A percentile compares a stretch with the other conserved stretches of the same genome.
Conservation (phyloP, 208 protist species). For the Trypanosomatidae sp. region DNA sequence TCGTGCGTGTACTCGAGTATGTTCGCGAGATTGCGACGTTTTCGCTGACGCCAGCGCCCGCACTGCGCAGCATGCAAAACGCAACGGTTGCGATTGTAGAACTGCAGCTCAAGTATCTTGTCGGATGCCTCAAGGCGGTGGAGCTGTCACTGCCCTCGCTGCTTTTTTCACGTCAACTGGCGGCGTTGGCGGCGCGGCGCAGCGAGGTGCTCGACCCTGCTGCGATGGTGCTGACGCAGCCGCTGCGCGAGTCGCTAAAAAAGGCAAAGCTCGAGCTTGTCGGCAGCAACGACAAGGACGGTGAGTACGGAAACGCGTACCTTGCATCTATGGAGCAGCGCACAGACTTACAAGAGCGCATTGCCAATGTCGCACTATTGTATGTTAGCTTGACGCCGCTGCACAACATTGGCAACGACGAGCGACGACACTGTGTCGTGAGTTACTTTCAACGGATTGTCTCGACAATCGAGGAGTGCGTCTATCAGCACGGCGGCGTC, state of each 20-base stretch:
- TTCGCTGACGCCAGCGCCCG: slow-evolving; percentile 3
- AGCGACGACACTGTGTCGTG: slow-evolving; percentile 1
- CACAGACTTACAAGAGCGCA: slow-evolving; percentile 8
- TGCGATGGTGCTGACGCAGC: slow-evolving; percentile 4
- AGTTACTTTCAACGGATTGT: slow-evolving; percentile 8
- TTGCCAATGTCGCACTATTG: slow-evolving; percentile 5
- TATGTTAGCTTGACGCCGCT: slow-evolving; percentile 6
- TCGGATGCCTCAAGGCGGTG: slow-evolving; percentile 5
- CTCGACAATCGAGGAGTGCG: slow-evolving; percentile 8
- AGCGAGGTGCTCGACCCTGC: slow-evolving; percentile 13
- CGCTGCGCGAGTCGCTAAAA: slow-evolving; percentile 2
- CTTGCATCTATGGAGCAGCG: background rate
- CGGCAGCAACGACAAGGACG: too few relatives aligned
- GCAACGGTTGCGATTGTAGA: slow-evolving; percentile 4
- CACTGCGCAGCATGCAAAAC: slow-evolving; percentile 4
- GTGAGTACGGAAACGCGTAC: background rate
- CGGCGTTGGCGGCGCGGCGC: slow-evolving; percentile 1
- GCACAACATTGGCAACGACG: slow-evolving; percentile 2
- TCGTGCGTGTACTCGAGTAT: slow-evolving; percentile 8
- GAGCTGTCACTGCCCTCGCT: slow-evolving; percentile 6
- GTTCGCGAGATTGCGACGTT: slow-evolving; percentile 7
- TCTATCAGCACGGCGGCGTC: slow-evolving; percentile 6
- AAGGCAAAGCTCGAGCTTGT: background rate
- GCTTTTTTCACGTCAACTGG: slow-evolving; percentile 3
- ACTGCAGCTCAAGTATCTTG: slow-evolving; percentile 2